Evolutionary conservation across 805 yeast genomes (phyloP).

Genomic region (Candida endomychidarum): DNA sequence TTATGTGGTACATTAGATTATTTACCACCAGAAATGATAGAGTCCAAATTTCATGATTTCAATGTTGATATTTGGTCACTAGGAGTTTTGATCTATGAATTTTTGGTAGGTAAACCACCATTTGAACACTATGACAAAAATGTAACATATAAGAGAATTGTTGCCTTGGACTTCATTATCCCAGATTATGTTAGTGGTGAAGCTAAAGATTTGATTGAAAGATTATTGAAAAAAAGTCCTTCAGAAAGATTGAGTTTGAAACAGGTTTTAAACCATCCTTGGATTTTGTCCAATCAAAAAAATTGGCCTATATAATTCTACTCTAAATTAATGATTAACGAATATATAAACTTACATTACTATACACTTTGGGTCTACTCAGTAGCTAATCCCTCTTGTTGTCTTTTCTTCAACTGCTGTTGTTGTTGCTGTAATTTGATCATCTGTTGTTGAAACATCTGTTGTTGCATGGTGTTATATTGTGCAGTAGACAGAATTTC

Average conservation of each 20-base stretch:
- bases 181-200: conserved; percentile 70
- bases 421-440: conserved; percentile 40
- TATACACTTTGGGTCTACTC: conserved; percentile 9
- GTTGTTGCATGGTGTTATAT: conserved; percentile 43
- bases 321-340: conserved; percentile 7
- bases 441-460: conserved; percentile 44
- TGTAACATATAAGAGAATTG: conserved; percentile 77
- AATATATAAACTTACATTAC: conserved; percentile 10
- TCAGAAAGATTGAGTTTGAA: conserved; percentile 58
- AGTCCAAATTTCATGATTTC: conserved; percentile 72
- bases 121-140: conserved; percentile 81
- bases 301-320: conserved; percentile 48
- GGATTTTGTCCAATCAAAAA: conserved; percentile 69
- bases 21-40: conserved; percentile 93
- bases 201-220: conserved; percentile 71
- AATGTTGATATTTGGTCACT: conserved; percentile 91
- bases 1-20: conserved; percentile 96
- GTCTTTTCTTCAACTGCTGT: conserved; percentile 30
- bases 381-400: conserved; percentile 9
- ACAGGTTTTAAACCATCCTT: conserved; percentile 74
- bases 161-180: conserved; percentile 69
- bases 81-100: conserved; percentile 83
- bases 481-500: conserved; percentile 44
- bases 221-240: conserved; percentile 68
- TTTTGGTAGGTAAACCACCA: conserved; percentile 87